Base-by-base conservation (phyloP, 2,329 filamentous ascomycete genomes). In the Phyllosticta citribraziliensis region DNA sequence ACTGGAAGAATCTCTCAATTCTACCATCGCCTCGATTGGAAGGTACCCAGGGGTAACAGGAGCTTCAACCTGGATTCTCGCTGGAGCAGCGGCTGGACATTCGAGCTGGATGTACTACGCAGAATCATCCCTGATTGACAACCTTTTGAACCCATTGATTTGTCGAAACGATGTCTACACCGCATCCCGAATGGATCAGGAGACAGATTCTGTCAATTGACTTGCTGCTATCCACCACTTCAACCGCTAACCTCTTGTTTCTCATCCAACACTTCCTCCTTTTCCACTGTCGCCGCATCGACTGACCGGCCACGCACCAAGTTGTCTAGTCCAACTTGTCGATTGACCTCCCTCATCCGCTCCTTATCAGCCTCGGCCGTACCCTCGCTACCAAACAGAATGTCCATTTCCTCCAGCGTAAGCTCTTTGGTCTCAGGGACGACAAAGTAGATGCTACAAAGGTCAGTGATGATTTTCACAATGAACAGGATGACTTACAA, bases 281-380 rank as follows among this genome's bases (percentile, higher is more conserved):
- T 59, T 52, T 58, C 61, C 19, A 30, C 40, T 35, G 19, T 14
- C 22, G 27, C 55, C 35, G 51, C 25, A 30, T 40, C 27, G 22
- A 56, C 52, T 20, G 61, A 51, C 19, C 52, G 56, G 2, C 25
- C 35, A 4, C 55, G 63, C 0, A 72, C 56, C 25, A 72, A 55
- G 25, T 75, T 68, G 8, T 77, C 74, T 58, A 89, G 74, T 0
- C 88, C 88, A 64, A 91, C 84, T 67, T 89, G 86, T 33, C 77
- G 75, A 70, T 89, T 86, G 67, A 91, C 88, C 70, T 87, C 83
- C n/a, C 80, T 80, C 85, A 89, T 89, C 27, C 87, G 81, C 73
- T 88, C 84, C 58, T 82, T 79, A 68, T 90, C 87, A 1, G 84
- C 83, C 56, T 83, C 80, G 0, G 86, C 86, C 2, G 82, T 80